A percentile compares a stretch with the other conserved stretches of the same genome.
Conservation (phyloP, 1,284 basidiomycete species). For the Phellopilus nigrolimitatus region DNA sequence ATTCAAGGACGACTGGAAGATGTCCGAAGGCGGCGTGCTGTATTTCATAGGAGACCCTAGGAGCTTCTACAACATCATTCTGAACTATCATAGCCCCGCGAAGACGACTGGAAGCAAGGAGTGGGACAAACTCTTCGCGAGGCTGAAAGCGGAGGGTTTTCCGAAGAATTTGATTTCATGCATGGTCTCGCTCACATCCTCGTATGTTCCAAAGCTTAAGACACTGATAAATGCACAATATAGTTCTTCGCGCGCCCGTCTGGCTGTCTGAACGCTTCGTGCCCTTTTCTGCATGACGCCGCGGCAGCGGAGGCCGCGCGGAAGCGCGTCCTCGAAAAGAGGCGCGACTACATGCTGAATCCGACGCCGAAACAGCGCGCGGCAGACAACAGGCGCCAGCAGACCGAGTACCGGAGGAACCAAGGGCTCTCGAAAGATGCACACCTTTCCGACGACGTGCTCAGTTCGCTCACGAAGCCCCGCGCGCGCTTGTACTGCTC, state of each 20-base stretch:
- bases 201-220: too few species aligned
- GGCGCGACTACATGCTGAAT: slow-evolving; percentile 15
- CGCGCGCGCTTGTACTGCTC: slow-evolving; percentile 19
- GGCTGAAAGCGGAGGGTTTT: too few species aligned
- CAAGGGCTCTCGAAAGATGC: slow-evolving; percentile 3
- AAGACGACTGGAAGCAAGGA: too few species aligned
- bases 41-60: slow-evolving; percentile 17
- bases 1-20: slow-evolving; percentile 22
- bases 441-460: neutral
- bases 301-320: slow-evolving; percentile 3
- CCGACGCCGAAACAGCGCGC: slow-evolving; percentile 14
- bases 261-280: slow-evolving; percentile 23
- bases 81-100: slow-evolving; percentile 26
- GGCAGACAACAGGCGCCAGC: neutral
- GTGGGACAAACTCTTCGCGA: too few species aligned
- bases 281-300: slow-evolving; percentile 19
- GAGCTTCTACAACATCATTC: slow-evolving; percentile 25
- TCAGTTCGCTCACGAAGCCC: neutral
- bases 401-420: neutral
- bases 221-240: too few species aligned
- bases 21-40: slow-evolving; percentile 24
- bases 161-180: neutral
- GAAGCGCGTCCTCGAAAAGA: neutral
- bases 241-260: slow-evolving; percentile 25
- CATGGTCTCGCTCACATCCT: neutral